These are phyloP conservation scores for Paracoccidioides brasiliensis DNA, from an alignment of 2,329 filamentous ascomycete genomes.

Conservation along the genomic window DNA sequence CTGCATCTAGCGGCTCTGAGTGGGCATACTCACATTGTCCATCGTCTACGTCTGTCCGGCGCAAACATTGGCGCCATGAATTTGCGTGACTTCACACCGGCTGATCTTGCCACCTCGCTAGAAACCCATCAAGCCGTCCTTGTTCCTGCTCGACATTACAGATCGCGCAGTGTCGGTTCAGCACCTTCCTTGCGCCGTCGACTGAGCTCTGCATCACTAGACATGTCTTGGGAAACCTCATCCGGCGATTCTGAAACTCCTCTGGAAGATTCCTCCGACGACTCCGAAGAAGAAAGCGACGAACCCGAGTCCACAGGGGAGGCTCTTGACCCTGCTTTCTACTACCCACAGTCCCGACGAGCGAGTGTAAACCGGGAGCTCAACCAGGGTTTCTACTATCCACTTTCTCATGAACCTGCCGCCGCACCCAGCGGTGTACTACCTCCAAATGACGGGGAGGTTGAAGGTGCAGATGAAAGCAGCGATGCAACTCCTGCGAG, in stretches of 20 bases:
- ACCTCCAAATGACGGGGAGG: slow-evolving; percentile 16
- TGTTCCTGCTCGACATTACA: slow-evolving; percentile 47
- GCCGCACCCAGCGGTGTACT: slow-evolving; percentile 11
- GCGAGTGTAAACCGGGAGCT: slow-evolving; percentile 25
- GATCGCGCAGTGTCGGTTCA: slow-evolving; percentile 51
- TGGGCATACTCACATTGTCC: slow-evolving; percentile 61
- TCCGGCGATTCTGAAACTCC: slow-evolving; percentile 35
- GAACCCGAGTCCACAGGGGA: slow-evolving; percentile 18
- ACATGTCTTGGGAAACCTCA: slow-evolving; percentile 52
- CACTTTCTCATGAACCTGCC: slow-evolving; percentile 10
- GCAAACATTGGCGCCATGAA: slow-evolving; percentile 60
- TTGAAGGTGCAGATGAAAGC: slow-evolving; percentile 17
- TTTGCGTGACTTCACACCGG: slow-evolving; percentile 54
- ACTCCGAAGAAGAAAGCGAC: slow-evolving; percentile 19
- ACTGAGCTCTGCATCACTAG: slow-evolving; percentile 50
- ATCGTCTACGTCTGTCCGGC: slow-evolving; percentile 58
- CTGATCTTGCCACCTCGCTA: slow-evolving; percentile 56
- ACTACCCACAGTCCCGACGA: slow-evolving; percentile 22
- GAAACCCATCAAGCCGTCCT: slow-evolving; percentile 52
- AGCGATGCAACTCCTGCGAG: slow-evolving; percentile 46
- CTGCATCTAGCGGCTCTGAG: slow-evolving; percentile 71
- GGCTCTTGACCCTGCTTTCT: slow-evolving; percentile 13
- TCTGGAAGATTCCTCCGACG: slow-evolving; percentile 21
- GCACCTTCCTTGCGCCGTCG: slow-evolving; percentile 36
- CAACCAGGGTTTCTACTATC: slow-evolving; percentile 13